A percentile compares a stretch with the other conserved stretches of the same genome.
Evolutionary conservation across 2,329 filamentous ascomycete species (phyloP).

Genomic region (Fonsecaea multimorphosa): DNA sequence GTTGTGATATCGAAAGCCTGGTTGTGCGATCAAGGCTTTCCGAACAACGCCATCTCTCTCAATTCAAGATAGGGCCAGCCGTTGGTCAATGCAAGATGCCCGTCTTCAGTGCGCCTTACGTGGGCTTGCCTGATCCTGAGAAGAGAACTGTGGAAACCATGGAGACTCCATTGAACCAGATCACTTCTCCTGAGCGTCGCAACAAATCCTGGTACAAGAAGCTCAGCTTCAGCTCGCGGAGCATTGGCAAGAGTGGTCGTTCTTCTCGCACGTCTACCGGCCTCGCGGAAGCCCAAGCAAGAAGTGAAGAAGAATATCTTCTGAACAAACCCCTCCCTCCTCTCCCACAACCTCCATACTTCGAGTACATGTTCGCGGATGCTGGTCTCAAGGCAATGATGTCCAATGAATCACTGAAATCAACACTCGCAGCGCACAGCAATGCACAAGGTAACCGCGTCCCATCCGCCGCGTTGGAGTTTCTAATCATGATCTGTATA

Average conservation of each 20-base stretch:
- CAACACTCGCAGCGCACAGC: constrained; percentile 1
- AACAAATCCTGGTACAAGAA: constrained; percentile 21
- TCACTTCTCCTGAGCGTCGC: constrained; percentile 6
- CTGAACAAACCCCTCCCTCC: constrained; percentile 34
- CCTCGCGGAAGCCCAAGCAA: constrained; percentile 1
- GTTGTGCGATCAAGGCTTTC: neutral
- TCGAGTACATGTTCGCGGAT: constrained; percentile 31
- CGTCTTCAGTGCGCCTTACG: constrained; percentile 3
- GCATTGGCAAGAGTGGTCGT: neutral
- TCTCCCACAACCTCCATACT: constrained; percentile 24
- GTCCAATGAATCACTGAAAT: constrained; percentile 4
- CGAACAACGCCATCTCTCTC: neutral
- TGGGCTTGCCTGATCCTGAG: constrained; percentile 17
- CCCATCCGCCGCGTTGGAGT: neutral
- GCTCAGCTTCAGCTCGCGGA: constrained; percentile 14
- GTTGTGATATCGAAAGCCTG: neutral
- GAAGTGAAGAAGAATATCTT: constrained; percentile 23
- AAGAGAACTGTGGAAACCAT: constrained; percentile 11
- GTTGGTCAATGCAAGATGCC: constrained; percentile 6
- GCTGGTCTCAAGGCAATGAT: constrained; percentile 16
- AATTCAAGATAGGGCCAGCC: neutral
- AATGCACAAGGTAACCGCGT: neutral
- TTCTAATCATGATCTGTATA: constrained; percentile 1
- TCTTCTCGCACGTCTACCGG: constrained; percentile 7
- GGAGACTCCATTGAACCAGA: neutral